These are phyloP conservation scores for Thielaviopsis punctulata DNA, from an alignment of 2,329 filamentous ascomycete genomes.

Conservation along the genomic window DNA sequence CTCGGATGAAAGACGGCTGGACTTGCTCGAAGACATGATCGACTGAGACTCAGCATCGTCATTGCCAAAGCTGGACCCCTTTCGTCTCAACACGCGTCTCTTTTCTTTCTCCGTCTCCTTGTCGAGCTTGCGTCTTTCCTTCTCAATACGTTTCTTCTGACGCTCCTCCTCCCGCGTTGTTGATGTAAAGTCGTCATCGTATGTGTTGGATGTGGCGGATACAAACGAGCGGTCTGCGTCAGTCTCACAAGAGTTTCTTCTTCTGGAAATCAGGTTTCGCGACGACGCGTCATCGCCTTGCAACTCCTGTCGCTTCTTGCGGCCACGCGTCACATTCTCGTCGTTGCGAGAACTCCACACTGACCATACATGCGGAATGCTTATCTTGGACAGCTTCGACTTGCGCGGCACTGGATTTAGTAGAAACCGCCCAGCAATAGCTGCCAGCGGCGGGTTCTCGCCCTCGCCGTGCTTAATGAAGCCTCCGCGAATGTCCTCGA, in stretches of 20 bases:
- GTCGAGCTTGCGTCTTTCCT: constrained; percentile 6
- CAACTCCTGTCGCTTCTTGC: constrained; percentile 30
- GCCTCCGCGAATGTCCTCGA: constrained; percentile 54
- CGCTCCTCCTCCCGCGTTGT: constrained; percentile 12
- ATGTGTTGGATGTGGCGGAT: neutral
- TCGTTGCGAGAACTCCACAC: constrained; percentile 84
- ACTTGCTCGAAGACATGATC: constrained; percentile 5
- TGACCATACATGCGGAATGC: constrained; percentile 38
- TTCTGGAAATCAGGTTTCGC: neutral
- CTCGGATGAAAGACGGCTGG: constrained; percentile 8
- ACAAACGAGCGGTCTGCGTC: neutral
- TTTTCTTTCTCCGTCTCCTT: constrained; percentile 6
- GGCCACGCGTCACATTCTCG: constrained; percentile 47
- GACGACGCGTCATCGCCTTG: constrained; percentile 11
- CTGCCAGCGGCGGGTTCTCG: constrained; percentile 68
- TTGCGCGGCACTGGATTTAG: constrained; percentile 15
- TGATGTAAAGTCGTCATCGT: neutral
- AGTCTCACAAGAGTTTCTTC: neutral
- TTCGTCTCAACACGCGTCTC: constrained; percentile 8
- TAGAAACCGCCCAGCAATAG: constrained; percentile 55
- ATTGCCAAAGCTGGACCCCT: neutral
- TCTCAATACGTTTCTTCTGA: neutral
- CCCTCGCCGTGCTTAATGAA: constrained; percentile 53
- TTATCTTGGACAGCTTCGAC: constrained; percentile 9
- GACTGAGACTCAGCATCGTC: neutral